Conservation (phyloP, 1,284 basidiomycete species). For the Neotropicomus parvogracilis region DNA sequence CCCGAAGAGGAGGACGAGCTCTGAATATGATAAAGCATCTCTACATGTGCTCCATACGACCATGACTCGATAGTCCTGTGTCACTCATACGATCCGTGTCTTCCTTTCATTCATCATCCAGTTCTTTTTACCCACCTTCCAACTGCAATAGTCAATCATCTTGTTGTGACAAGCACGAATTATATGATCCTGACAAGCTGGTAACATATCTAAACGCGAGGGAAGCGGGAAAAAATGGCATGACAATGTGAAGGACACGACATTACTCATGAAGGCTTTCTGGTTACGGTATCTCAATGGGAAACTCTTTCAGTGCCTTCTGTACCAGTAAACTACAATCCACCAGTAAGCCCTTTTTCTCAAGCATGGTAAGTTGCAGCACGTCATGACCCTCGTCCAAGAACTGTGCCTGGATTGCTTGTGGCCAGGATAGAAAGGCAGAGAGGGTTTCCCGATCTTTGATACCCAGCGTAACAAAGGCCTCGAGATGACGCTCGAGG, state of each 20-base stretch:
- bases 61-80: conserved; percentile 19
- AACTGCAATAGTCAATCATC: conserved; percentile 26
- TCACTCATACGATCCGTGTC: conserved; percentile 17
- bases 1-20: conserved; percentile 80
- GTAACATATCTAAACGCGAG: conserved; percentile 1
- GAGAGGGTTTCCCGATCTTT: conserved; percentile 19
- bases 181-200: conserved; percentile 8
- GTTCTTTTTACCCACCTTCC: conserved; percentile 17
- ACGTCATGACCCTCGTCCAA: conserved; percentile 10
- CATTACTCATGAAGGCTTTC: neutral
- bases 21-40: conserved; percentile 36
- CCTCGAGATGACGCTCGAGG: conserved; percentile 19
- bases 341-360: conserved; percentile 18
- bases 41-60: conserved; percentile 22
- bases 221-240: conserved; percentile 7
- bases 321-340: conserved; percentile 7
- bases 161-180: conserved; percentile 27
- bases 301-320: conserved; percentile 2
- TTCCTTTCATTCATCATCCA: conserved; percentile 19
- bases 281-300: neutral
- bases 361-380: conserved; percentile 23
- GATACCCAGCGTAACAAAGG: conserved; percentile 25
- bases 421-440: conserved; percentile 25
- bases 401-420: conserved; percentile 14
- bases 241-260: neutral